These are phyloP conservation scores for Colletotrichum sp. DNA, from an alignment of 2,329 filamentous ascomycete genomes.

Conservation along the genomic window DNA sequence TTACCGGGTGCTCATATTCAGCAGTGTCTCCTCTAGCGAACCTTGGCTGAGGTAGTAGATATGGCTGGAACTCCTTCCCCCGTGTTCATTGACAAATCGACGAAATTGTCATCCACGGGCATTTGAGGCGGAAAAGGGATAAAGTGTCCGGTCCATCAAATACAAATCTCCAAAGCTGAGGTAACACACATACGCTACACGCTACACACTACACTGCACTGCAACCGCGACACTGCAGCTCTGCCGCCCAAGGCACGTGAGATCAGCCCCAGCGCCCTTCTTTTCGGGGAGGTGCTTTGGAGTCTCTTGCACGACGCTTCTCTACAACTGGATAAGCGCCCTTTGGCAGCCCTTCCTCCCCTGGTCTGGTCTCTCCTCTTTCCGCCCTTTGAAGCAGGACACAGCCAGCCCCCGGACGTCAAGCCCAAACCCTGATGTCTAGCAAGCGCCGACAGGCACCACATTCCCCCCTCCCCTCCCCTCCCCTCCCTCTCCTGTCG, in stretches of 20 bases:
- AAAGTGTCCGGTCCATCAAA: background rate
- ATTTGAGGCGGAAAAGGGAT: background rate
- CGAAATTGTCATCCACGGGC: background rate
- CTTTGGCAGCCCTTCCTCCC: background rate
- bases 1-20: background rate
- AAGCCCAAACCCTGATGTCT: background rate
- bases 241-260: background rate
- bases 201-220: background rate
- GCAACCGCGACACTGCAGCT: background rate
- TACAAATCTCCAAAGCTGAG: background rate
- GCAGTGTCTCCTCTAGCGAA: background rate
- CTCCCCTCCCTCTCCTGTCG: background rate
- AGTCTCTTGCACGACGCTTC: background rate
- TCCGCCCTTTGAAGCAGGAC: background rate
- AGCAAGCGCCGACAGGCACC: background rate
- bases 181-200: background rate
- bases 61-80: background rate
- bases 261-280: background rate
- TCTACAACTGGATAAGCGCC: background rate
- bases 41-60: background rate
- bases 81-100: background rate
- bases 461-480: background rate
- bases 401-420: background rate
- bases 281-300: background rate
- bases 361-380: background rate